Base-by-base conservation (phyloP, 352 stramenopile genomes). In the Pythium monospermum region DNA sequence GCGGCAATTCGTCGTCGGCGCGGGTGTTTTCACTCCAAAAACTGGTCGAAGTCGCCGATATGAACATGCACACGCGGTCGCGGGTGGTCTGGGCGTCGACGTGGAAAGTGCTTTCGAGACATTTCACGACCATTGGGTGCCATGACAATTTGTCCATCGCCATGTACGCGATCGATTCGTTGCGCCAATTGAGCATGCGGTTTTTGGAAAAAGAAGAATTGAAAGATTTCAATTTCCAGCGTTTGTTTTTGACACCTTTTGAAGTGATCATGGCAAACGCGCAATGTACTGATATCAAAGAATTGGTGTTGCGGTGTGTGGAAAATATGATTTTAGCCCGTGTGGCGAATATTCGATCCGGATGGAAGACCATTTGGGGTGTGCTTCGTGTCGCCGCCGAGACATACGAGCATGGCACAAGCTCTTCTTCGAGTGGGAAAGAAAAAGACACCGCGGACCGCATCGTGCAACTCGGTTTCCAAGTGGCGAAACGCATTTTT, bases 171-270 rank as follows among this genome's bases (percentile, higher is more conserved):
- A 98, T 99, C 41, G 97, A 99, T 70, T 98, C 96, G 19, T 76
- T 99, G 19, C 96, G 97, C 32, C 97, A 99, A 73, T 76, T 99
- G n/a, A 98, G 96, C 53, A 96, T 99, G 66, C 99, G 99, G 67
- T 99, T 99, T 67, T 72, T 99, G 1, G 94, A 98, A 59, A 98
- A 98, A 56, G 87, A 97, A 22, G 97, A 99, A 59, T 80, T 99
- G 10, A 90, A 91, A 38, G 95, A 98, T 56, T 99, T 99, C 61
- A 98, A 99, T 71, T 99, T 99, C 62, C 97, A 99, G 71, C 72
- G 96, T 12, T 68, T 98, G 26, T 99, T 99, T 68, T 81, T 99
- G 26, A 85, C 89, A 39, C 97, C 97, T 16, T 99, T 99, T 63
- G 89, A 97, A 64, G 72, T 92, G 12, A 96, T 98, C 51, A 96